Percentiles rank a stretch among this genome's conserved stretches.
phyloP scores from a whole-genome alignment of 305 asterid genomes.

The Fraxinus floribunda region DNA sequence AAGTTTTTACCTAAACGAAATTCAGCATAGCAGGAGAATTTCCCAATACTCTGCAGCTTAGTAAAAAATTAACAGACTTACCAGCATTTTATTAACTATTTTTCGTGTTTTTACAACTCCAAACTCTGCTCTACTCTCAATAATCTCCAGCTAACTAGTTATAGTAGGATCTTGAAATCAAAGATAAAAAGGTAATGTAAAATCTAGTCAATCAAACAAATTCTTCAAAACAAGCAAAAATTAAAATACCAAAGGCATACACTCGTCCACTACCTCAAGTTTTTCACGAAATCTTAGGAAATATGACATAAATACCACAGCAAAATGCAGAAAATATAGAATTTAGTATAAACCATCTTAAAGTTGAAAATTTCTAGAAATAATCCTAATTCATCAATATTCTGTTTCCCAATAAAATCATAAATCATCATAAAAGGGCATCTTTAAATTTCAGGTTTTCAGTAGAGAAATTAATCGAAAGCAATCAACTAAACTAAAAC shows the following conservation, averaged over 20 bases:
- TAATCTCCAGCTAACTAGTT: no score
- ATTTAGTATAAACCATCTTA: background rate
- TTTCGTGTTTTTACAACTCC: background rate
- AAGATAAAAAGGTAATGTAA: no score
- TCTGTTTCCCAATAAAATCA: background rate
- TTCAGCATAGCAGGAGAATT: background rate
- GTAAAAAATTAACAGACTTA: background rate
- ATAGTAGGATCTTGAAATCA: no score
- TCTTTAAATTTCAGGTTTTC: constrained; percentile 3
- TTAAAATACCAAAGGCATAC: background rate
- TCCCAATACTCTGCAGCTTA: background rate
- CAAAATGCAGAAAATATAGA: background rate
- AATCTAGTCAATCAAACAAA: background rate
- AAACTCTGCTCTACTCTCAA: background rate
- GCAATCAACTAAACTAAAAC: background rate
- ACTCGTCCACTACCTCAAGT: constrained; percentile 1
- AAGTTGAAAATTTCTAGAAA: background rate
- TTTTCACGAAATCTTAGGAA: background rate
- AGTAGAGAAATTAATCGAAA: background rate
- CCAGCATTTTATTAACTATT: background rate
- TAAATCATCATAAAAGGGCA: background rate
- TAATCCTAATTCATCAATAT: background rate
- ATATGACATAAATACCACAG: background rate
- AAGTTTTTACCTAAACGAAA: background rate
- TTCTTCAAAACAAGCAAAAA: background rate